Conservation (phyloP, 2,329 filamentous ascomycete species). For the Pseudopyrenochaeta lycopersici region DNA sequence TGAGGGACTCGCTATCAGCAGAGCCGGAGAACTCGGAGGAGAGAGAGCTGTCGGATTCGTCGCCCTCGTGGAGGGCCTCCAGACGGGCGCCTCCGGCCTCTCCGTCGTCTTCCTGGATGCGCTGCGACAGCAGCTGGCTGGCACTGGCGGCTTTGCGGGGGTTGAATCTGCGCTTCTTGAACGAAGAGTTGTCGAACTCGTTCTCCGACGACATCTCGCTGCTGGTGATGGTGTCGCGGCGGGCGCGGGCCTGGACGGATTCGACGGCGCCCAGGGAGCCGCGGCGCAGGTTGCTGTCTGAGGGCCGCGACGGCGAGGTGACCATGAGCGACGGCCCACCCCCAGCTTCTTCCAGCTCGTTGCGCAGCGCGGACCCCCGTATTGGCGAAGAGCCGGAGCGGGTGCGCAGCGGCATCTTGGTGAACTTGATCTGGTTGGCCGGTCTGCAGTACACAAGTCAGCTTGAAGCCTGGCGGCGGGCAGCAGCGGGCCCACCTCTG, state of each 20-base stretch:
- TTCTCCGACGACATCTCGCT: conserved; percentile 86
- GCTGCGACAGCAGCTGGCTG: conserved; percentile 62
- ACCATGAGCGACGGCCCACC: conserved; percentile 63
- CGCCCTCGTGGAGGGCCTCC: conserved; percentile 52
- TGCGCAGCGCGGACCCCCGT: conserved; percentile 58
- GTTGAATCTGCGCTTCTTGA: conserved; percentile 70
- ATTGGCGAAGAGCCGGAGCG: conserved; percentile 90
- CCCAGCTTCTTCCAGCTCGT: conserved; percentile 60
- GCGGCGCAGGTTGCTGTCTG: conserved; percentile 53
- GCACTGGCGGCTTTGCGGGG: conserved; percentile 65
- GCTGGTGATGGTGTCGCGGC: conserved; percentile 80
- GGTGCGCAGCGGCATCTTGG: conserved; percentile 89
- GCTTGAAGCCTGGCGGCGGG: not conserved
- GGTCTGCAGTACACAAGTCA: conserved; percentile 57
- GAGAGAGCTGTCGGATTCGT: conserved; percentile 51
- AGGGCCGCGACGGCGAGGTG: conserved; percentile 63
- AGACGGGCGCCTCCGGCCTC: conserved; percentile 39
- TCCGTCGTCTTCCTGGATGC: conserved; percentile 60
- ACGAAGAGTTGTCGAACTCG: conserved; percentile 74
- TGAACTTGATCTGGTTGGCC: conserved; percentile 91
- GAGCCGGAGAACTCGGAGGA: conserved; percentile 53
- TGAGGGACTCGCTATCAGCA: conserved; percentile 73
- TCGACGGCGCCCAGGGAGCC: conserved; percentile 78
- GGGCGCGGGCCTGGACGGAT: conserved; percentile 72
- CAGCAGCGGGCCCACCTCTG: conserved; percentile 35